A percentile compares a stretch with the other conserved stretches of the same genome.
Conservation (phyloP, 2,329 filamentous ascomycete species). For the Fusarium sarcochroum region DNA sequence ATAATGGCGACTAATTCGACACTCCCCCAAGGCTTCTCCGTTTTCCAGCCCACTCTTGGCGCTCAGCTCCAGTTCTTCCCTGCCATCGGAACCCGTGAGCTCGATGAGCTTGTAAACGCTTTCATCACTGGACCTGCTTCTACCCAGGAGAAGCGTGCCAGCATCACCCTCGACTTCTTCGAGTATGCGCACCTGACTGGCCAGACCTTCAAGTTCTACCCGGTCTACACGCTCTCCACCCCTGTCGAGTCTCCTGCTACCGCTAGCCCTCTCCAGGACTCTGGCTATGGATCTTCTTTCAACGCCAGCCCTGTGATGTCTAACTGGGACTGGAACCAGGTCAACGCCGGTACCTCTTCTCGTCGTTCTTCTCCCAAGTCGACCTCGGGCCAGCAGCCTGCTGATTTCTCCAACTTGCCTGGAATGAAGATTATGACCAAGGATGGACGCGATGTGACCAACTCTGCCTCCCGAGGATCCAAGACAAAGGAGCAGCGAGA, state of each 20-base stretch:
- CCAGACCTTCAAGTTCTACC: conserved; percentile 73
- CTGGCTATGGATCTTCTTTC: conserved; percentile 62
- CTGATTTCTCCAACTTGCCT: conserved; percentile 68
- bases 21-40: conserved; percentile 67
- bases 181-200: conserved; percentile 67
- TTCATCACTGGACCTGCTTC: conserved; percentile 68
- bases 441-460: conserved; percentile 74
- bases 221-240: conserved; percentile 59
- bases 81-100: conserved; percentile 72
- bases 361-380: conserved; percentile 48
- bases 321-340: conserved; percentile 62
- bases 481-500: conserved; percentile 78
- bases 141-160: conserved; percentile 71
- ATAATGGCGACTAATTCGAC: conserved; percentile 47
- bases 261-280: conserved; percentile 58
- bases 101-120: conserved; percentile 71
- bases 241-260: conserved; percentile 61
- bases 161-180: conserved; percentile 72
- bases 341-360: conserved; percentile 51
- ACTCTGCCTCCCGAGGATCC: conserved; percentile 71
- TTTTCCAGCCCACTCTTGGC: conserved; percentile 71
- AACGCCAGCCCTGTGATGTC: conserved; percentile 65
- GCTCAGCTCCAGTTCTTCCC: conserved; percentile 75
- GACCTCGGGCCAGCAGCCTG: conserved; percentile 50
- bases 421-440: conserved; percentile 78